These are phyloP conservation scores for Zizania latifolia DNA, from an alignment of 176 grass and related monocot species.

Conservation along the genomic window DNA sequence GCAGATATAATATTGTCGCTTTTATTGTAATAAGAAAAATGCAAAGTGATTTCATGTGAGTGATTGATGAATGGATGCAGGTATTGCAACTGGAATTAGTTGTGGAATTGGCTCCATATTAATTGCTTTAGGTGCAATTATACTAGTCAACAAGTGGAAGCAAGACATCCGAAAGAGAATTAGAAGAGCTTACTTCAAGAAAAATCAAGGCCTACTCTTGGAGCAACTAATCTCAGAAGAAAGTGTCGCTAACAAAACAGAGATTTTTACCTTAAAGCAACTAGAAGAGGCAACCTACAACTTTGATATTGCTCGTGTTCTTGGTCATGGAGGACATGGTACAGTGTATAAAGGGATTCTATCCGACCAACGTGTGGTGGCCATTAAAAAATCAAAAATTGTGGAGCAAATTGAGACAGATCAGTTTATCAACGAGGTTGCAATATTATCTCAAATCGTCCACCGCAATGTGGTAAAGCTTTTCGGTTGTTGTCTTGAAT, in stretches of 20 bases:
- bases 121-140: rapidly evolving
- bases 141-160: slow-evolving; percentile 6
- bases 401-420: slow-evolving; percentile 33
- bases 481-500: slow-evolving; percentile 48
- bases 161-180: slow-evolving; percentile 7
- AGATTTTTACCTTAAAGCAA: slow-evolving; percentile 43
- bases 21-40: too few species aligned
- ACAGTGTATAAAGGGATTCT: slow-evolving; percentile 49
- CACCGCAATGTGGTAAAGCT: slow-evolving; percentile 52
- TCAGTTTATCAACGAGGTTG: slow-evolving; percentile 56
- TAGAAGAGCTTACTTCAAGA: neutral
- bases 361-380: slow-evolving; percentile 22
- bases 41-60: neutral
- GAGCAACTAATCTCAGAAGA: slow-evolving; percentile 25
- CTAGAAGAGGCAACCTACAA: slow-evolving; percentile 46
- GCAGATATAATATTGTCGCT: too few species aligned
- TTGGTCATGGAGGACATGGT: slow-evolving; percentile 44
- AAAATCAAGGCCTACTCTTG: too few species aligned
- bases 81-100: neutral
- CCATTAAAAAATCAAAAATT: slow-evolving; percentile 45
- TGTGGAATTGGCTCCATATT: slow-evolving; percentile 3
- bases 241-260: neutral
- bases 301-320: slow-evolving; percentile 30
- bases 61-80: neutral
- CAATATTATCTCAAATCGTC: slow-evolving; percentile 39